phyloP scores from a whole-genome alignment of 2,329 filamentous ascomycete species.

The Hymenoscyphus scutula region DNA sequence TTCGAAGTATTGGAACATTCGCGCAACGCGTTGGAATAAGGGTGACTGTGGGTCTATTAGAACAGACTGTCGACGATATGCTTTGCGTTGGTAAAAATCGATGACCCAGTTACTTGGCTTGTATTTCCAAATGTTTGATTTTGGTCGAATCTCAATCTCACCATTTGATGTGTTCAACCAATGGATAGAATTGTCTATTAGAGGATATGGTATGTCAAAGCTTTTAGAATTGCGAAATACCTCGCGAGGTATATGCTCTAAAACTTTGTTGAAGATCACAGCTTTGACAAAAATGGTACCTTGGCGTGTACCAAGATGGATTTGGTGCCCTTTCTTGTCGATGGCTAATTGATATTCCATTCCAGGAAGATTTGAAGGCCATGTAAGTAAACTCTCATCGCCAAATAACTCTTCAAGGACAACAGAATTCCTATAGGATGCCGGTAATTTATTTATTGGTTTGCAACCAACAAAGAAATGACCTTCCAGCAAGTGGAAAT shows the following conservation, averaged over 20 bases:
- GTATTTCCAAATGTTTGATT: slow-evolving; percentile 41
- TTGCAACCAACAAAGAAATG: slow-evolving; percentile 48
- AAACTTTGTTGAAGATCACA: slow-evolving; percentile 21
- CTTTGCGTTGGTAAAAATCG: slow-evolving; percentile 32
- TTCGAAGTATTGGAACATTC: slow-evolving; percentile 53
- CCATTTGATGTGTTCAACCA: slow-evolving; percentile 53
- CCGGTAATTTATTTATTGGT: slow-evolving; percentile 52
- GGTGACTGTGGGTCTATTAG: no score
- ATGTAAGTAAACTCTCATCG: slow-evolving; percentile 48
- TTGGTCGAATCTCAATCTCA: slow-evolving; percentile 51
- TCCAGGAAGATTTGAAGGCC: slow-evolving; percentile 49
- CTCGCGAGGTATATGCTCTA: slow-evolving; percentile 38
- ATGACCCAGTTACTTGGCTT: slow-evolving; percentile 43
- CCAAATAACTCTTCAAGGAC: slow-evolving; percentile 61
- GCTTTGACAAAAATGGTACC: slow-evolving; percentile 46
- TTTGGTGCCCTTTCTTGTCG: slow-evolving; percentile 39
- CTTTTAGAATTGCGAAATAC: slow-evolving; percentile 30
- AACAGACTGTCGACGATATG: slow-evolving; percentile 33
- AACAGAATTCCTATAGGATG: no score
- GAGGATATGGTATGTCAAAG: slow-evolving; percentile 50
- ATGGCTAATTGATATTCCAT: slow-evolving; percentile 49
- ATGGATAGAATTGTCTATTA: slow-evolving; percentile 53
- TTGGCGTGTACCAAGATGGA: slow-evolving; percentile 54
- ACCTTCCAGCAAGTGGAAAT: slow-evolving; percentile 48
- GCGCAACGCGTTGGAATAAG: slow-evolving; percentile 41